Percentiles rank a stretch among this genome's conserved stretches.
These are phyloP conservation scores for Pholiota adiposa DNA, from an alignment of 1,284 basidiomycete genomes.

Conservation along the genomic window DNA sequence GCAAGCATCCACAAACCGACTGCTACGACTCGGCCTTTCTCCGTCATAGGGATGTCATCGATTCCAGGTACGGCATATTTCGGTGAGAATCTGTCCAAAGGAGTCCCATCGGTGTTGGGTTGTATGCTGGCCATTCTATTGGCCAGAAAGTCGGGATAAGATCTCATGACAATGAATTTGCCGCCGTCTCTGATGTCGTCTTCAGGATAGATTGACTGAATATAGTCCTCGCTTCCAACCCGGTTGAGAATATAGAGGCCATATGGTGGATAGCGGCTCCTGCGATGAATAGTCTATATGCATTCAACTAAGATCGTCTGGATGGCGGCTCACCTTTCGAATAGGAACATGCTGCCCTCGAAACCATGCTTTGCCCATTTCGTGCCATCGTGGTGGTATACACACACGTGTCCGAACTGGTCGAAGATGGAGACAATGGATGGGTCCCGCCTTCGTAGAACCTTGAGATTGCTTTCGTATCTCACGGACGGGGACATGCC, in stretches of 20 bases:
- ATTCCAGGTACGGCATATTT: slow-evolving; percentile 46
- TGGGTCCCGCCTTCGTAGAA: slow-evolving; percentile 80
- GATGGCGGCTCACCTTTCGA: slow-evolving; percentile 65
- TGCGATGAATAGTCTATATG: slow-evolving; percentile 14
- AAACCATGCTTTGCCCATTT: slow-evolving; percentile 86
- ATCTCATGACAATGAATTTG: slow-evolving; percentile 76
- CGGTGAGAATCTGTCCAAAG: slow-evolving; percentile 49
- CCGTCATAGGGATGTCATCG: slow-evolving; percentile 43
- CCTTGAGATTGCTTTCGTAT: slow-evolving; percentile 83
- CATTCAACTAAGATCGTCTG: not conserved
- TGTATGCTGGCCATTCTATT: slow-evolving; percentile 48
- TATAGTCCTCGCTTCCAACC: slow-evolving; percentile 84
- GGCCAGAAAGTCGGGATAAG: slow-evolving; percentile 70
- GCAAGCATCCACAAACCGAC: slow-evolving; percentile 84
- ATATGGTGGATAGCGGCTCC: slow-evolving; percentile 69
- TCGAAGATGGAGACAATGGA: slow-evolving; percentile 82
- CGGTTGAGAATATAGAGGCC: slow-evolving; percentile 90
- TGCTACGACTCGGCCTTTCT: slow-evolving; percentile 62
- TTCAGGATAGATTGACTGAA: slow-evolving; percentile 77
- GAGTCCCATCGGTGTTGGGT: slow-evolving; percentile 33
- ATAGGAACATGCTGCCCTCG: slow-evolving; percentile 90
- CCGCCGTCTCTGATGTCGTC: slow-evolving; percentile 73
- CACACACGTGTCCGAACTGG: slow-evolving; percentile 84
- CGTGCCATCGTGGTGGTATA: slow-evolving; percentile 71
- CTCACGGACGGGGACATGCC: slow-evolving; percentile 61